A percentile compares a stretch with the other conserved stretches of the same genome.
Conservation (phyloP, 768 basidiomycete genomes). For the Neoboletus brunneissimus region DNA sequence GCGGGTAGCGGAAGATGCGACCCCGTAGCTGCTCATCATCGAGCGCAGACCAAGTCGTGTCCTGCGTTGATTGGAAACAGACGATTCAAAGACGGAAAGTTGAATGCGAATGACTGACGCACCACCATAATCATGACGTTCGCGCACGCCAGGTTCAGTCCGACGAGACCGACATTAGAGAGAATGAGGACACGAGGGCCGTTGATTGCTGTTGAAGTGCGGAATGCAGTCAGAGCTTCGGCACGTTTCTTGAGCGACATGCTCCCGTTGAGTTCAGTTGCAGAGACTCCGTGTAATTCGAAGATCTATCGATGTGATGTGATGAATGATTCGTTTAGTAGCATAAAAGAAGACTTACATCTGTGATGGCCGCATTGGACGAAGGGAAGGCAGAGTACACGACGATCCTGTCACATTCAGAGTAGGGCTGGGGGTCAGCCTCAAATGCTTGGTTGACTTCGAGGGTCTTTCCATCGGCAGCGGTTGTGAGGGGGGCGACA, state of each 20-base stretch:
- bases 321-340: no score
- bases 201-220: not conserved
- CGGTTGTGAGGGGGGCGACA: no score
- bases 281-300: slow-evolving; percentile 1
- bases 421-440: not conserved
- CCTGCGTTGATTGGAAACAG: slow-evolving; percentile 4
- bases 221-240: not conserved
- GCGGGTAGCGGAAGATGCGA: slow-evolving; percentile 11
- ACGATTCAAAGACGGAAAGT: no score
- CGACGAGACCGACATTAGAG: slow-evolving; percentile 12
- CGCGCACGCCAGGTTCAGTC: slow-evolving; percentile 11
- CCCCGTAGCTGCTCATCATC: slow-evolving; percentile 19
- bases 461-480: no score
- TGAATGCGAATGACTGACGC: not conserved
- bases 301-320: not conserved
- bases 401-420: slow-evolving; percentile 9
- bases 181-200: slow-evolving; percentile 10
- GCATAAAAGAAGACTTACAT: not conserved
- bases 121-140: slow-evolving; percentile 17
- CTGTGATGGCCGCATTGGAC: not conserved
- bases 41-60: slow-evolving; percentile 22
- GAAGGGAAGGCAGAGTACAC: slow-evolving; percentile 11
- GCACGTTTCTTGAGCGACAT: no score
- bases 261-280: slow-evolving; percentile 3
- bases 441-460: no score